phyloP scores from a whole-genome alignment of 257 asterid genomes.

The Henckelia pumila region DNA sequence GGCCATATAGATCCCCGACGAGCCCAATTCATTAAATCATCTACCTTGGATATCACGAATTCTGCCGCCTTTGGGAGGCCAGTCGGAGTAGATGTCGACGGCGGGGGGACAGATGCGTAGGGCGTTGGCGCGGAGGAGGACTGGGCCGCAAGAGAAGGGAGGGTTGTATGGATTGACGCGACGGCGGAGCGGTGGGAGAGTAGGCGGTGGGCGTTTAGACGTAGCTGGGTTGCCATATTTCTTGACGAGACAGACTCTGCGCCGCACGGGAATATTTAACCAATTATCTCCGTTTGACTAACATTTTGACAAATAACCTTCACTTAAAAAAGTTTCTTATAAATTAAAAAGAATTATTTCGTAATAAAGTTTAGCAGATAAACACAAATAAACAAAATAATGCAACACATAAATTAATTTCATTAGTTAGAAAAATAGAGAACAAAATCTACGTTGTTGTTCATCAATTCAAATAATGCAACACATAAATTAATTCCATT shows the following conservation, averaged over 20 bases:
- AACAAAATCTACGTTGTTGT: too few relatives aligned
- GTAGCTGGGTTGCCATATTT: constrained; percentile 74
- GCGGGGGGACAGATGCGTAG: constrained; percentile 58
- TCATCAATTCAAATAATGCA: too few relatives aligned
- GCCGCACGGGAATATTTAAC: too few relatives aligned
- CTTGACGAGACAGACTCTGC: neutral
- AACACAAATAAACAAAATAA: too few relatives aligned
- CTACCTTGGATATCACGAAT: constrained; percentile 89
- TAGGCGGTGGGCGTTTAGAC: constrained; percentile 57
- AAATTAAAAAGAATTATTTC: too few relatives aligned
- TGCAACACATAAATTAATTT: too few relatives aligned
- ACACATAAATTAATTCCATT: too few relatives aligned
- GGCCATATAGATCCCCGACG: constrained; percentile 97
- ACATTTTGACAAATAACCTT: too few relatives aligned
- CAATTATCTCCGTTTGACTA: too few relatives aligned
- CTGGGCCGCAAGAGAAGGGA: constrained; percentile 56
- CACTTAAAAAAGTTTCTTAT: too few relatives aligned
- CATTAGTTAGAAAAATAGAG: too few relatives aligned
- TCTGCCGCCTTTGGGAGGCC: constrained; percentile 85
- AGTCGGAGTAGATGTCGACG: constrained; percentile 66
- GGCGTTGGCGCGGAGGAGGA: constrained; percentile 63
- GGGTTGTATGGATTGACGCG: constrained; percentile 77
- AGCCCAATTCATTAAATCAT: constrained; percentile 96
- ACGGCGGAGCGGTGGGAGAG: constrained; percentile 53
- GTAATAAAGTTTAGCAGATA: too few relatives aligned